Evolutionary conservation across 2,329 filamentous ascomycete genomes (phyloP), one percentile per base, ranked within the genome.

Genomic region (Aspergillus thermomutatus): DNA sequence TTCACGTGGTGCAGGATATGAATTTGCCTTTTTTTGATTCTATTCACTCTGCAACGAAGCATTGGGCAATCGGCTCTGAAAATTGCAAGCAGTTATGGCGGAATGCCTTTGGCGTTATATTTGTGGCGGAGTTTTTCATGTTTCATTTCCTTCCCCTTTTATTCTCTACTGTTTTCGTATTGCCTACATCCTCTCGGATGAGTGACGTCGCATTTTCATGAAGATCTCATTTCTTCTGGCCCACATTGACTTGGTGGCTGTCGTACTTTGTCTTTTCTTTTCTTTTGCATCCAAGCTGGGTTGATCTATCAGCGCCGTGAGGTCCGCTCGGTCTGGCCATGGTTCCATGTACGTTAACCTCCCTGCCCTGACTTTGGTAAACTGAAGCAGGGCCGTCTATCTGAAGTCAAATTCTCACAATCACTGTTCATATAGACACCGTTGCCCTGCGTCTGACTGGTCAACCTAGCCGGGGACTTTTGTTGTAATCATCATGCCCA

Each of bases 311-410:
- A 70, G 63, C 68, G 66, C 68, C 67, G 68, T 71, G 67, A 67
- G 67, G 66, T 66, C 64, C 59, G 54, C 65, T 68, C 67, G 67
- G 63, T 69, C 65, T 68, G 62, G 64, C 69, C 62, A 71, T 74
- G 72, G 68, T 68, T 73, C 69, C 71, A 77, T 79, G 77, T 79
- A 79, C 73, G 77, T 79, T 79, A 79, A 78, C 75, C 73, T 77
- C 76, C 77, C 75, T 76, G 69, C 67, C 74, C 73, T 57, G 67
- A 67, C 69, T 72, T 73, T 64, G 70, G 69, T 64, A 65, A 67
- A 67, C 64, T 66, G 68, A 70, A 74, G 68, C 66, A 67, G 72
- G 73, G 69, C 64, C 66, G 67, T 61, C 60, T 76, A 77, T 75
- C 69, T 67, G 72, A 77, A 76, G 76, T 66, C 67, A 76, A 72